Base-by-base conservation (phyloP, 805 yeast species). In the Monosporozyma yasuniensis region DNA sequence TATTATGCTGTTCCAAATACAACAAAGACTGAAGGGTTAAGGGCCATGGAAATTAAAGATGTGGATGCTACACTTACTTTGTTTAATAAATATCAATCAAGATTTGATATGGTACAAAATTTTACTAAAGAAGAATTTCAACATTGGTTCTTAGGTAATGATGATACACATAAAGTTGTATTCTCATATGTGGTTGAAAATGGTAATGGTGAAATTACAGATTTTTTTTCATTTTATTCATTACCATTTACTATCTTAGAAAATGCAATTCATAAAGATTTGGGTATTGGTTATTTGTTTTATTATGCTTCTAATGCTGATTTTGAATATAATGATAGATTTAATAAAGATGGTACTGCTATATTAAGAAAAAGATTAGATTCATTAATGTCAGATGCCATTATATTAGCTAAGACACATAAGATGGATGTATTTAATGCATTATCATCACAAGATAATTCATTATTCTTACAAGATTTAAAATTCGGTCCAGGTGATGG, bases 401-500 rank as follows among this genome's bases (percentile, higher is more conserved):
- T 90, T 50, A 77, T 91, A 47, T 68, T 87, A 38, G 82, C 96
- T 27, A 61, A 61, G 21, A 84, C 85, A 65, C 65, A 72, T 41
- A 76, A 76, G 23, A 87, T 86, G 59, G 99, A 93, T 64, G 98
- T 93, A 3, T 87, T 91, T 76, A 93, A 93, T 65, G 96, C 97
- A 9, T 73, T 93, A 54, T 81, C 97, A 0, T 75, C 89, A 10
- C 96, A 89, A 70, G 99, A 93, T 63, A 93, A 93, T 66, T 75
- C 88, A 14, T 70, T 85, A 52, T 88, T 93, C 70, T 72, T 93
- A 56, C 83, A 87, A 23, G 81, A 85, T 38, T 75, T 86, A 68
- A 87, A 87, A 64, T 93, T 93, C 65, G 96, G 96, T 32, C 78
- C 80, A 46, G 99, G 99, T 42, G 98, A 91, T 66, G 99, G 99